phyloP scores from a whole-genome alignment of 73 alveolate species.

The Loxodes magnus region DNA sequence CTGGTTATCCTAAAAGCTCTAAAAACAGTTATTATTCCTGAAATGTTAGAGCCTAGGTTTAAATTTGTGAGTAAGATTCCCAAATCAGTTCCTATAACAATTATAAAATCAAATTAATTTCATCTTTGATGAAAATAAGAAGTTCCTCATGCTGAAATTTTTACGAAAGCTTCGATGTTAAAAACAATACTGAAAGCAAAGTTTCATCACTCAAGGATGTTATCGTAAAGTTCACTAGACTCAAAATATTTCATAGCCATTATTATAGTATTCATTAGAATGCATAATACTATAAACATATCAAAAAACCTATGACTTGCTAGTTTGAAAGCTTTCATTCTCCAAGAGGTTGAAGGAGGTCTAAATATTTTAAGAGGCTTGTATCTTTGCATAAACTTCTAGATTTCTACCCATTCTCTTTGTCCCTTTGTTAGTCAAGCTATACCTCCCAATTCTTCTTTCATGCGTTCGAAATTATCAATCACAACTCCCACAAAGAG shows the following conservation, averaged over 20 bases:
- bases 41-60: conserved; percentile 14
- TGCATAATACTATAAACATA: neutral
- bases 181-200: conserved; percentile 22
- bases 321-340: neutral
- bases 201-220: neutral
- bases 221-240: neutral
- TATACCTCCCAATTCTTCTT: conserved; percentile 32
- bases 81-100: conserved; percentile 15
- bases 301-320: neutral
- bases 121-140: conserved; percentile 25
- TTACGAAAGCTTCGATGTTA: conserved; percentile 26
- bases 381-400: conserved; percentile 19
- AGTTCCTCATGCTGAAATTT: conserved; percentile 19
- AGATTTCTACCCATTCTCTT: conserved; percentile 50
- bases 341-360: conserved; percentile 1
- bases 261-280: neutral
- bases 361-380: conserved; percentile 4
- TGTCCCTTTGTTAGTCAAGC: conserved; percentile 20
- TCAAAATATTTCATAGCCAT: neutral
- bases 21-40: conserved; percentile 20
- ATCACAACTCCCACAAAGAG: conserved; percentile 44
- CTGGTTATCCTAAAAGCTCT: conserved; percentile 20
- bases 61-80: neutral
- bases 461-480: conserved; percentile 39
- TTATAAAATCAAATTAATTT: conserved; percentile 38